Percentiles rank a stretch among this genome's conserved stretches.
These are phyloP conservation scores for Boletellus sp. DNA, from an alignment of 1,284 basidiomycete species.

Conservation along the genomic window DNA sequence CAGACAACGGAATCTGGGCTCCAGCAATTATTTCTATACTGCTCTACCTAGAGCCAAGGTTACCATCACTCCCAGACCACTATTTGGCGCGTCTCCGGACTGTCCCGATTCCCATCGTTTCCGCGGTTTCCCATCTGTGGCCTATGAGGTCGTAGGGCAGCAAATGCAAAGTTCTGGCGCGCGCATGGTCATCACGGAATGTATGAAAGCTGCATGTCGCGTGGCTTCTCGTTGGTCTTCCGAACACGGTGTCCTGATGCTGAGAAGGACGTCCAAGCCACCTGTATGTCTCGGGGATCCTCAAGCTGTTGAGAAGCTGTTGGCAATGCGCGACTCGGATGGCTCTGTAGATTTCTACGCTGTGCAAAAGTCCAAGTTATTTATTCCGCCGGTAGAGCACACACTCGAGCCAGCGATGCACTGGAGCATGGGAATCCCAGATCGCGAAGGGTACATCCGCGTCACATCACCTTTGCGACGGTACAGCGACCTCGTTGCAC, in stretches of 20 bases:
- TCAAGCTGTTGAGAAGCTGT: constrained; percentile 35
- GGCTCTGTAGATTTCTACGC: constrained; percentile 42
- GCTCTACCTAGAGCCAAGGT: constrained; percentile 25
- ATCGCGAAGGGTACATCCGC: constrained; percentile 76
- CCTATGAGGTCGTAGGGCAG: constrained; percentile 40
- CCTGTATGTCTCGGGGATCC: constrained; percentile 36
- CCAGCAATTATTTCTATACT: constrained; percentile 27
- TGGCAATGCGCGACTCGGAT: constrained; percentile 39
- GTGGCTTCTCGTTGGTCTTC: constrained; percentile 72
- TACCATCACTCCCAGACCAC: constrained; percentile 26
- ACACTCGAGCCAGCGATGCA: constrained; percentile 60
- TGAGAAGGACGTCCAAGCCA: constrained; percentile 56
- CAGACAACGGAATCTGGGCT: constrained; percentile 21
- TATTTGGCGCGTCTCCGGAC: constrained; percentile 27
- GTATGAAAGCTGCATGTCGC: constrained; percentile 82
- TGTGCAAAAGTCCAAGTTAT: constrained; percentile 33
- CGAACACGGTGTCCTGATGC: constrained; percentile 60
- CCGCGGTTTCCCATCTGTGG: constrained; percentile 56
- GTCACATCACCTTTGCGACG: constrained; percentile 88
- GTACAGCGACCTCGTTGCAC: constrained; percentile 79
- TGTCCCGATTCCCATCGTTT: constrained; percentile 40
- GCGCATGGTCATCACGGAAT: constrained; percentile 67
- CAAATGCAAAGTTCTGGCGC: constrained; percentile 38
- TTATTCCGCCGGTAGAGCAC: constrained; percentile 41
- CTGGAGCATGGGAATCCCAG: constrained; percentile 66